Evolutionary conservation across 2,329 filamentous ascomycete genomes (phyloP).

Genomic region (Xylaria sp.): DNA sequence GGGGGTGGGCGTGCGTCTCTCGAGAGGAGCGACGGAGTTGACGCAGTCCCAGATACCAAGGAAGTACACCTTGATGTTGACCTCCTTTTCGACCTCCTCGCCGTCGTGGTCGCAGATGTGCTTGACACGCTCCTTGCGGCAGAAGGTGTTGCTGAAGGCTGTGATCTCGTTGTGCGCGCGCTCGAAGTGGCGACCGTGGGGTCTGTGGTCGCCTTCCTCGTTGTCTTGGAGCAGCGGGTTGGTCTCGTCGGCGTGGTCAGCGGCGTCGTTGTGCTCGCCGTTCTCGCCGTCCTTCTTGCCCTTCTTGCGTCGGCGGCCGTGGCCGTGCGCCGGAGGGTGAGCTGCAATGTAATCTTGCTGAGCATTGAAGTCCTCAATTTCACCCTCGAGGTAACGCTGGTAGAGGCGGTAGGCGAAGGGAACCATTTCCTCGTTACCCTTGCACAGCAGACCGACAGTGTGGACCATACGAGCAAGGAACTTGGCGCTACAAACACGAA

Average conservation of each 20-base stretch:
- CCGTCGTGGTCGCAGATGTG: conserved; percentile 4
- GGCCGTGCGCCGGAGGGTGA: neutral
- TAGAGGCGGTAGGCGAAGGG: conserved; percentile 44
- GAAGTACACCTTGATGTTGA: conserved; percentile 44
- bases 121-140: conserved; percentile 33
- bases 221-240: conserved; percentile 17
- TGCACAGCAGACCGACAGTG: conserved; percentile 44
- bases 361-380: conserved; percentile 32
- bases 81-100: conserved; percentile 7
- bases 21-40: conserved; percentile 43
- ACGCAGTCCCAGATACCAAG: conserved; percentile 53
- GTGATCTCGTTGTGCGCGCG: conserved; percentile 36
- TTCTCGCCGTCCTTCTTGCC: neutral
- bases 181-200: conserved; percentile 31
- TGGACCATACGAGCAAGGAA: conserved; percentile 49
- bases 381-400: conserved; percentile 38
- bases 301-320: neutral
- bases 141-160: conserved; percentile 46
- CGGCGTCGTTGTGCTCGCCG: neutral
- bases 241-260: conserved; percentile 2
- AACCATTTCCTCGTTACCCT: conserved; percentile 50
- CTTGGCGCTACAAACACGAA: conserved; percentile 32
- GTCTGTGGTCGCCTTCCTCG: conserved; percentile 11
- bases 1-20: conserved; percentile 36
- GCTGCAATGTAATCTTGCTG: conserved; percentile 12